A percentile compares a stretch with the other conserved stretches of the same genome.
These are phyloP conservation scores for Skeletonema costatum DNA, from an alignment of 108 stramenopile genomes.

Conservation along the genomic window DNA sequence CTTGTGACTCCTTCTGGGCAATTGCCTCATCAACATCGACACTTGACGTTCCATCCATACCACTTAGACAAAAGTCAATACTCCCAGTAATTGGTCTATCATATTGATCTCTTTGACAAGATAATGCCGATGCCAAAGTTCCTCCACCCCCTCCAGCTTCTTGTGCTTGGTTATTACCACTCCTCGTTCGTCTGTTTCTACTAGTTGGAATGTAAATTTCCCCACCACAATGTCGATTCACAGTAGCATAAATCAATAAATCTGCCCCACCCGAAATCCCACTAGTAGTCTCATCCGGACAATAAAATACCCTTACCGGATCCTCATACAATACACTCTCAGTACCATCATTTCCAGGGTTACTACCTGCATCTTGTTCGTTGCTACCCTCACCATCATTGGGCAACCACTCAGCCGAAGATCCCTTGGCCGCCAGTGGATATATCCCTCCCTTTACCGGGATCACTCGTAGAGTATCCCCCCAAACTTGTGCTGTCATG, in stretches of 20 bases:
- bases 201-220: neutral
- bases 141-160: neutral
- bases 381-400: neutral
- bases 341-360: neutral
- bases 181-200: neutral
- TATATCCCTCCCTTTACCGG: conserved; percentile 50
- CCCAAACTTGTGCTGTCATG: conserved; percentile 39
- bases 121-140: conserved; percentile 44
- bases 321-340: conserved; percentile 32
- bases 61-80: conserved; percentile 48
- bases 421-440: conserved; percentile 31
- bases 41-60: conserved; percentile 26
- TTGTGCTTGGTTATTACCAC: neutral
- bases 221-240: conserved; percentile 45
- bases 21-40: conserved; percentile 29
- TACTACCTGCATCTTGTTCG: neutral
- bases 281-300: conserved; percentile 45
- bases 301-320: conserved; percentile 36
- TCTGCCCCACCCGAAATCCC: conserved; percentile 47
- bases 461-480: conserved; percentile 37
- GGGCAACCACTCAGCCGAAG: conserved; percentile 14
- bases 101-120: conserved; percentile 53
- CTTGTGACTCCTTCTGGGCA: conserved; percentile 9
- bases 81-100: conserved; percentile 51
- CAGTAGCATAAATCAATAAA: conserved; percentile 44